Percentiles rank a stretch among this genome's conserved stretches.
Conservation (phyloP, 1,284 basidiomycete species). For the Tilletia walkeri region DNA sequence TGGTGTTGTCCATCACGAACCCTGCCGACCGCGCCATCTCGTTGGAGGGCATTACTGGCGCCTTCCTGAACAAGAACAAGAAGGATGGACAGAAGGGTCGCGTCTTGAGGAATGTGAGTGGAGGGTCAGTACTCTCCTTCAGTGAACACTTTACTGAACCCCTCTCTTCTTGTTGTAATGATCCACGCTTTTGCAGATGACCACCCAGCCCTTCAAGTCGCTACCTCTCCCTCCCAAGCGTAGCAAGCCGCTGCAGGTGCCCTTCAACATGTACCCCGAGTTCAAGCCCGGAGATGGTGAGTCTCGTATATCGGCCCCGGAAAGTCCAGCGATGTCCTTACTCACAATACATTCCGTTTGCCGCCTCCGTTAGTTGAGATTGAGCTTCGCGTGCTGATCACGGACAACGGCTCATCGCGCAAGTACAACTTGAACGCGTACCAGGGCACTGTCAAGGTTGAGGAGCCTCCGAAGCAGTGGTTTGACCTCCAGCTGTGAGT, state of each 20-base stretch:
- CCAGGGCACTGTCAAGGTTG: constrained; percentile 43
- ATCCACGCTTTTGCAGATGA: constrained; percentile 32
- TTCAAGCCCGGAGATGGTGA: constrained; percentile 49
- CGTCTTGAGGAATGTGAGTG: constrained; percentile 48
- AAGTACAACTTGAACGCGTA: constrained; percentile 17
- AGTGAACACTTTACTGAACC: neutral
- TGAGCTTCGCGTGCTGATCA: constrained; percentile 13
- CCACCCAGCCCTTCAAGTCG: constrained; percentile 44
- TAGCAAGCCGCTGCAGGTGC: constrained; percentile 45
- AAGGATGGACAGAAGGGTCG: constrained; percentile 42
- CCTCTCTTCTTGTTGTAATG: neutral
- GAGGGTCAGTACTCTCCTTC: too few species aligned
- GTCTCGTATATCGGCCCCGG: constrained; percentile 23
- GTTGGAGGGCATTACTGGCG: constrained; percentile 48
- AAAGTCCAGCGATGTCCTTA: constrained; percentile 30
- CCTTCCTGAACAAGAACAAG: constrained; percentile 51
- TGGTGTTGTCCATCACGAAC: constrained; percentile 48
- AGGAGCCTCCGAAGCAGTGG: constrained; percentile 50
- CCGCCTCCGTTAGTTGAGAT: neutral
- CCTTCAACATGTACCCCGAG: constrained; percentile 52
- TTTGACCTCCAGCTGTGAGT: constrained; percentile 45
- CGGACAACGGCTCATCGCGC: constrained; percentile 9
- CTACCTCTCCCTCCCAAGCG: constrained; percentile 38
- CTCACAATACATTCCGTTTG: neutral
- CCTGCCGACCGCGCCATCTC: constrained; percentile 46